A percentile compares a stretch with the other conserved stretches of the same genome.
Conservation (phyloP, 1,139 yeast species). For the Taphrina sp. region DNA sequence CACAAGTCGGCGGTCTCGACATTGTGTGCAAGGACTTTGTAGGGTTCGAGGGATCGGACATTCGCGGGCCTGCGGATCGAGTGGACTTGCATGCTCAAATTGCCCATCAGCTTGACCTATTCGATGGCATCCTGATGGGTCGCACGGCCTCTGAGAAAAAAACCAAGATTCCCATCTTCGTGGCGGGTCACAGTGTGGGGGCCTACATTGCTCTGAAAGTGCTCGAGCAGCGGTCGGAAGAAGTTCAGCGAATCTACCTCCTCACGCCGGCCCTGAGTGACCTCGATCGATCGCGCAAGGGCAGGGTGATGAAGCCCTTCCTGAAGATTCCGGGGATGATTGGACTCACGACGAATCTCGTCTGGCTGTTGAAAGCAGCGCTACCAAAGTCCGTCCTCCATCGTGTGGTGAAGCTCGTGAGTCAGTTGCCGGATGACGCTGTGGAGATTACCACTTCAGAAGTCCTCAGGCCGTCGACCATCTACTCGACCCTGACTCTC, state of each 20-base stretch:
- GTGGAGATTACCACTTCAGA: slow-evolving; percentile 12
- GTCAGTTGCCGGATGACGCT: slow-evolving; percentile 19
- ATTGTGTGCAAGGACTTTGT: slow-evolving; percentile 8
- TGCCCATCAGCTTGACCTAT: slow-evolving; percentile 9
- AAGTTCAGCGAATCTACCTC: slow-evolving; percentile 5
- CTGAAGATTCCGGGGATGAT: slow-evolving; percentile 13
- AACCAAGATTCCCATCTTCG: neutral
- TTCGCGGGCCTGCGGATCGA: neutral
- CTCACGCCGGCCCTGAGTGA: slow-evolving; percentile 22
- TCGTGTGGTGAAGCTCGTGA: neutral
- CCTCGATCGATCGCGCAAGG: slow-evolving; percentile 26
- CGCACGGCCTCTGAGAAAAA: neutral
- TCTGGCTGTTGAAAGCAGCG: neutral
- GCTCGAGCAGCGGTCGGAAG: slow-evolving; percentile 17
- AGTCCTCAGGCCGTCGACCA: slow-evolving; percentile 2
- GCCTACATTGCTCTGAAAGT: slow-evolving; percentile 27
- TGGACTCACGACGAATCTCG: slow-evolving; percentile 1
- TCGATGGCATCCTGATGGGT: slow-evolving; percentile 2
- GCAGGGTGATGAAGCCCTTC: slow-evolving; percentile 2
- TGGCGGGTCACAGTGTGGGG: slow-evolving; percentile 31
- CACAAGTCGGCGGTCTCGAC: neutral
- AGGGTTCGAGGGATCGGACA: slow-evolving; percentile 6
- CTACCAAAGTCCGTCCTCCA: neutral
- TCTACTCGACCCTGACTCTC: slow-evolving; percentile 23
- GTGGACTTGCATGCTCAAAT: slow-evolving; percentile 23